phyloP scores from a whole-genome alignment of 129 eudicot genomes.

The Pseudognaphalium luteoalbum region DNA sequence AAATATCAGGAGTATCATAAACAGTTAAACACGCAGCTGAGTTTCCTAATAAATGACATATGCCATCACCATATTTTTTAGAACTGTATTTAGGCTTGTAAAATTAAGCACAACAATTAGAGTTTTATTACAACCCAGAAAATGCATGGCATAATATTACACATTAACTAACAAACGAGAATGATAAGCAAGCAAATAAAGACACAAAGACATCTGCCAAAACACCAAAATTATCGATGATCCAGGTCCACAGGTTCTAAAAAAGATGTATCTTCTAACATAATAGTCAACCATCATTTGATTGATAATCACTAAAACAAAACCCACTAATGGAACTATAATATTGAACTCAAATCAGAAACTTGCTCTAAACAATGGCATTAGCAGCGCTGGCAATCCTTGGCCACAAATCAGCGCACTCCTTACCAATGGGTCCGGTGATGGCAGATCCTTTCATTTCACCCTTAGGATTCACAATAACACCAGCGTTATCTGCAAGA shows the following conservation, averaged over 20 bases:
- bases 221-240: not conserved
- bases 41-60: too few relatives aligned
- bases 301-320: slow-evolving; percentile 7
- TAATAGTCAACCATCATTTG: slow-evolving; percentile 4
- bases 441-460: slow-evolving; percentile 94
- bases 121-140: not conserved
- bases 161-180: not conserved
- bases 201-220: too few relatives aligned
- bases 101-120: too few relatives aligned
- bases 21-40: too few relatives aligned
- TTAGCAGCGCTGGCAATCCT: slow-evolving; percentile 84
- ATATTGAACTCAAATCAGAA: not conserved
- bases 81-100: too few relatives aligned
- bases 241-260: not conserved
- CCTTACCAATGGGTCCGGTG: slow-evolving; percentile 83
- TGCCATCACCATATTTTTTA: too few relatives aligned
- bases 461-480: slow-evolving; percentile 84
- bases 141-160: too few relatives aligned
- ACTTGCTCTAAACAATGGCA: slow-evolving; percentile 63
- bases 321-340: not conserved
- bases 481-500: slow-evolving; percentile 85
- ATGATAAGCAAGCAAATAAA: not conserved
- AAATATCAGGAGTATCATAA: too few relatives aligned
- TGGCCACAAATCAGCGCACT: slow-evolving; percentile 84
- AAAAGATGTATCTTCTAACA: slow-evolving; percentile 1